phyloP scores from a whole-genome alignment of 805 yeast genomes.

The Komagataella populi region DNA sequence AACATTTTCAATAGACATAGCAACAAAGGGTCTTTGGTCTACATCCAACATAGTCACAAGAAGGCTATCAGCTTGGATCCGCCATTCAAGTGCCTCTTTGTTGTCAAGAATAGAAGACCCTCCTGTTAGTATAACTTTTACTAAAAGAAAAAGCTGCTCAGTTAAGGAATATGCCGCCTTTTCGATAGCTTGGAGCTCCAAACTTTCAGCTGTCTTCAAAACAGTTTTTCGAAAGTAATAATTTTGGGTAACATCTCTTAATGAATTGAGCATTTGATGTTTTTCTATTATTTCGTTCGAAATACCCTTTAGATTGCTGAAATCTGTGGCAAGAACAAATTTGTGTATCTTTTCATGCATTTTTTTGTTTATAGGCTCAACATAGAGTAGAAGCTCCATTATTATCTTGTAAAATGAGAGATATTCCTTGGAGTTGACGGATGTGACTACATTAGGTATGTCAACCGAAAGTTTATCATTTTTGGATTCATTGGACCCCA shows the following conservation, averaged over 20 bases:
- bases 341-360: conserved; percentile 50
- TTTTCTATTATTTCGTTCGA: conserved; percentile 30
- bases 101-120: conserved; percentile 2
- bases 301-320: conserved; percentile 42
- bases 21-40: conserved; percentile 49
- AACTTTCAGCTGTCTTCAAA: conserved; percentile 20
- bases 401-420: conserved; percentile 48
- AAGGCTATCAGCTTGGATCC: conserved; percentile 53
- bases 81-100: conserved; percentile 37
- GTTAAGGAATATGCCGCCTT: conserved; percentile 12
- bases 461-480: conserved; percentile 43
- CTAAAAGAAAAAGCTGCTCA: conserved; percentile 26
- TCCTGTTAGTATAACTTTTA: conserved; percentile 21
- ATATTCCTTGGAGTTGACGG: conserved; percentile 67
- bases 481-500: conserved; percentile 11
- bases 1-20: conserved; percentile 50
- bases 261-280: conserved; percentile 30
- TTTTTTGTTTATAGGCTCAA: conserved; percentile 54
- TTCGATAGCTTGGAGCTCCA: conserved; percentile 14
- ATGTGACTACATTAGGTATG: conserved; percentile 53
- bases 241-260: conserved; percentile 29
- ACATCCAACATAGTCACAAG: conserved; percentile 58
- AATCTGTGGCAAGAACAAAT: conserved; percentile 55
- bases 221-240: conserved; percentile 33
- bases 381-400: conserved; percentile 51